phyloP scores from a whole-genome alignment of 2,329 filamentous ascomycete genomes.

The Fusarium staphyleae region DNA sequence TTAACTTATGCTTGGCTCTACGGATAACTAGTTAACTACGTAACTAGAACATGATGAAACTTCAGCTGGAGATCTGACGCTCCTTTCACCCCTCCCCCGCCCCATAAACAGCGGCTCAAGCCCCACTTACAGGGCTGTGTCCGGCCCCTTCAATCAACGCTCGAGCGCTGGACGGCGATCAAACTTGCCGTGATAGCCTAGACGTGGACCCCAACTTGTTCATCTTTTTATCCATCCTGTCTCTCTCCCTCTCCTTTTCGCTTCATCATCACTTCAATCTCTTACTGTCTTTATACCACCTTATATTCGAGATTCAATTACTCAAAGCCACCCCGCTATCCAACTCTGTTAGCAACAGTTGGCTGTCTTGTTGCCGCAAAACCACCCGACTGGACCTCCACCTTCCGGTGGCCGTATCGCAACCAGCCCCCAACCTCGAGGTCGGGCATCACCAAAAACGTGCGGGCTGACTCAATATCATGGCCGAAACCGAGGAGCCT shows the following conservation, averaged over 20 bases:
- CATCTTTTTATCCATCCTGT: constrained; percentile 4
- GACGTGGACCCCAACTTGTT: constrained; percentile 15
- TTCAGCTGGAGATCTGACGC: constrained; percentile 14
- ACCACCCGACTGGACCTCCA: background rate
- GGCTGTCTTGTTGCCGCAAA: constrained; percentile 2
- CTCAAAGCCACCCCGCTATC: constrained; percentile 1
- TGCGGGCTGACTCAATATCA: constrained; percentile 41
- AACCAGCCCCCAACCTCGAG: background rate
- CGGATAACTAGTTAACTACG: no score
- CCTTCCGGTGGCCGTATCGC: constrained; percentile 1
- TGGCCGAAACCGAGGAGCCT: constrained; percentile 69
- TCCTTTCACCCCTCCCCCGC: constrained; percentile 15
- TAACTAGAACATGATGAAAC: constrained; percentile 39
- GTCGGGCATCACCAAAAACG: background rate
- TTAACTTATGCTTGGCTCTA: constrained; percentile 27
- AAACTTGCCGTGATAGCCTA: constrained; percentile 3
- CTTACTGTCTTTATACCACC: constrained; percentile 15
- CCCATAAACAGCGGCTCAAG: constrained; percentile 25
- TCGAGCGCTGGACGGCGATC: constrained; percentile 12
- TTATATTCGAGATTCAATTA: background rate
- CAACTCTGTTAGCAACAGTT: constrained; percentile 5
- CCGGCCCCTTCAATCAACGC: constrained; percentile 31
- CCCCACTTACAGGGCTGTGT: constrained; percentile 40
- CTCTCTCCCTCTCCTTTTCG: constrained; percentile 4
- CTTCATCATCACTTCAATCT: background rate